Conservation (phyloP, 129 eudicot genomes). For the Chrysanthemum lavandulifolium region DNA sequence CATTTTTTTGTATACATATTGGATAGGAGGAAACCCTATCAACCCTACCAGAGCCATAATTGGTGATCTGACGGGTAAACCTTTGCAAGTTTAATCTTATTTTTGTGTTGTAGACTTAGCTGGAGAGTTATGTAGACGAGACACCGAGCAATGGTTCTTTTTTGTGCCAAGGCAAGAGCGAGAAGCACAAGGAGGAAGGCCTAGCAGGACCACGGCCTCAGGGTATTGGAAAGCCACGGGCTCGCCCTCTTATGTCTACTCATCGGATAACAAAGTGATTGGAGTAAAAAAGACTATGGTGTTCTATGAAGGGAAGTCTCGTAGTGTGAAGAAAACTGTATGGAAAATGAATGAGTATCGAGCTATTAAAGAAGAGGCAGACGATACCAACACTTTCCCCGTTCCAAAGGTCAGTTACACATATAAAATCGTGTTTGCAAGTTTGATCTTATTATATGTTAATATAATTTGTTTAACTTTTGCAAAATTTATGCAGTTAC, state of each 20-base stretch:
- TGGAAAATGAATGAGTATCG: slow-evolving; percentile 93
- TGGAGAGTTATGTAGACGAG: slow-evolving; percentile 58
- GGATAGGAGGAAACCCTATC: not conserved
- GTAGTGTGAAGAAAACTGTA: slow-evolving; percentile 53
- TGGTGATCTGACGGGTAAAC: too few species aligned
- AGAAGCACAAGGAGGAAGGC: slow-evolving; percentile 84
- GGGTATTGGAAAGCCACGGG: slow-evolving; percentile 97
- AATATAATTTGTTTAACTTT: not conserved
- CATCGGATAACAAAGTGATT: slow-evolving; percentile 50
- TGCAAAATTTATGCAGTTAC: slow-evolving; percentile 45
- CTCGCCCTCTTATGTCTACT: slow-evolving; percentile 66
- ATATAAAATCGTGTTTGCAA: not conserved
- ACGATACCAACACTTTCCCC: slow-evolving; percentile 17
- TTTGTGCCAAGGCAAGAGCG: slow-evolving; percentile 69
- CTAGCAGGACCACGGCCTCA: slow-evolving; percentile 58
- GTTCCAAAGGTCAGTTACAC: slow-evolving; percentile 43
- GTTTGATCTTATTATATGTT: not conserved
- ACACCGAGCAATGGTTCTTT: slow-evolving; percentile 85
- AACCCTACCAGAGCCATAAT: too few species aligned
- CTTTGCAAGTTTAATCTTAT: too few species aligned
- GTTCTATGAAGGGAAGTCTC: slow-evolving; percentile 73
- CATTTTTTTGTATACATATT: not conserved
- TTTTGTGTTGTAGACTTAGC: slow-evolving; percentile 34
- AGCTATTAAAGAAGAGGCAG: slow-evolving; percentile 45
- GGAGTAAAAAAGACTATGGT: slow-evolving; percentile 87